phyloP scores from a whole-genome alignment of 441 rosid genomes.

The Biscutella laevigata region DNA sequence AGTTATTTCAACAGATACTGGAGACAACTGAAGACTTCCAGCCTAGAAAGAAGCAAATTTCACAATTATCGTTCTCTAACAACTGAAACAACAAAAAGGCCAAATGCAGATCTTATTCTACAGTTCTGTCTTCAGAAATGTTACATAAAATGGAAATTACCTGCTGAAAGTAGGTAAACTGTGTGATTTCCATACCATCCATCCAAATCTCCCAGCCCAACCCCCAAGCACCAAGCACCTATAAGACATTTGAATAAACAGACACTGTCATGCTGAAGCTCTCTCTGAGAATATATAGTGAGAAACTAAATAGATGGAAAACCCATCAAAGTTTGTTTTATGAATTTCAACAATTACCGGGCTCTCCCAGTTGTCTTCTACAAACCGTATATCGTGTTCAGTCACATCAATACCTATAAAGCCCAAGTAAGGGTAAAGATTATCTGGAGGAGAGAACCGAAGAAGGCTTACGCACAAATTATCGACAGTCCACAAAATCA shows the following conservation, averaged over 20 bases:
- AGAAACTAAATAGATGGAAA: background rate
- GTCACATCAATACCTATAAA: slow-evolving; percentile 74
- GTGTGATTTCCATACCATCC: slow-evolving; percentile 99
- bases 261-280: background rate
- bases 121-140: background rate
- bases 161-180: slow-evolving; percentile 99
- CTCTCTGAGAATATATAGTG: background rate
- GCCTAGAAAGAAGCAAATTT: slow-evolving; percentile 40
- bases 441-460: background rate
- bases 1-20: slow-evolving; percentile 93
- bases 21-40: slow-evolving; percentile 87
- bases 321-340: background rate
- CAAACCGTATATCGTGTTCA: slow-evolving; percentile 86
- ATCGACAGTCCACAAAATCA: background rate
- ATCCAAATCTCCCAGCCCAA: slow-evolving; percentile 99
- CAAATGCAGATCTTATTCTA: background rate
- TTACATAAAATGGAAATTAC: slow-evolving; percentile 28
- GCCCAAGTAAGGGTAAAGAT: slow-evolving; percentile 11
- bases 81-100: background rate
- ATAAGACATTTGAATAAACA: slow-evolving; percentile 19
- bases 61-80: slow-evolving; percentile 13
- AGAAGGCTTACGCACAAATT: background rate
- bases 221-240: slow-evolving; percentile 99
- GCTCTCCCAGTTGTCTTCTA: slow-evolving; percentile 99
- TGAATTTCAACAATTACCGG: slow-evolving; percentile 48